Conservation (phyloP, 495 filamentous ascomycete genomes). For the Opeltia flavorubescens region DNA sequence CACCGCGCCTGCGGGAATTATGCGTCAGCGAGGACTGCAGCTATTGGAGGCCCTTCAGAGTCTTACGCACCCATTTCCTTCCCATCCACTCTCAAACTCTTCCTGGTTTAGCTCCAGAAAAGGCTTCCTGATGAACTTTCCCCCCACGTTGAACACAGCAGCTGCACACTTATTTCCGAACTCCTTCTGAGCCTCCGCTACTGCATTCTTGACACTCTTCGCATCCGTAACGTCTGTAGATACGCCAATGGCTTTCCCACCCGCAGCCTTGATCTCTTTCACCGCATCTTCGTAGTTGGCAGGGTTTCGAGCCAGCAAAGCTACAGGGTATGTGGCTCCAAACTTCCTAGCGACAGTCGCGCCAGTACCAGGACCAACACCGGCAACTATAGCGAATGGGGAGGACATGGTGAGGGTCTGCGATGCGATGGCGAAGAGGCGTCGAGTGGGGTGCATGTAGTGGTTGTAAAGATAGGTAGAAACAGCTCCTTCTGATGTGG, state of each 20-base stretch:
- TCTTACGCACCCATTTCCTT: conserved; percentile 44
- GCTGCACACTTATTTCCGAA: conserved; percentile 43
- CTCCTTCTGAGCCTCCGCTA: conserved; percentile 49
- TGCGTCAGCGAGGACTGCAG: not conserved
- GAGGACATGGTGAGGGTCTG: conserved; percentile 7
- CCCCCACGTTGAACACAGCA: conserved; percentile 72
- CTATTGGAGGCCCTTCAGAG: not conserved
- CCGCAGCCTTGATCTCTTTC: conserved; percentile 51
- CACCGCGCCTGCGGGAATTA: conserved; percentile 27
- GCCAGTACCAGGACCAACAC: conserved; percentile 52
- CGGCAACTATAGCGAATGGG: conserved; percentile 55
- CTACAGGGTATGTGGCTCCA: conserved; percentile 58
- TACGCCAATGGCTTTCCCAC: conserved; percentile 64
- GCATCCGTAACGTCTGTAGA: conserved; percentile 55
- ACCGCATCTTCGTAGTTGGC: conserved; percentile 54
- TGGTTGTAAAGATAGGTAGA: not conserved
- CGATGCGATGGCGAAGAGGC: conserved; percentile 7
- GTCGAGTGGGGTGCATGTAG: conserved; percentile 9
- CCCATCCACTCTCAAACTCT: conserved; percentile 44
- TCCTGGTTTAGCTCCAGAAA: conserved; percentile 60
- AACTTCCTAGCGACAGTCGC: conserved; percentile 52
- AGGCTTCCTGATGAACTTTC: conserved; percentile 56
- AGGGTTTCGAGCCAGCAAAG: conserved; percentile 57
- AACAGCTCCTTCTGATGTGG: no score
- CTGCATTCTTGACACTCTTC: conserved; percentile 47